A percentile compares a stretch with the other conserved stretches of the same genome.
Conservation (phyloP, 768 basidiomycete species). For the Mycena galericulata region DNA sequence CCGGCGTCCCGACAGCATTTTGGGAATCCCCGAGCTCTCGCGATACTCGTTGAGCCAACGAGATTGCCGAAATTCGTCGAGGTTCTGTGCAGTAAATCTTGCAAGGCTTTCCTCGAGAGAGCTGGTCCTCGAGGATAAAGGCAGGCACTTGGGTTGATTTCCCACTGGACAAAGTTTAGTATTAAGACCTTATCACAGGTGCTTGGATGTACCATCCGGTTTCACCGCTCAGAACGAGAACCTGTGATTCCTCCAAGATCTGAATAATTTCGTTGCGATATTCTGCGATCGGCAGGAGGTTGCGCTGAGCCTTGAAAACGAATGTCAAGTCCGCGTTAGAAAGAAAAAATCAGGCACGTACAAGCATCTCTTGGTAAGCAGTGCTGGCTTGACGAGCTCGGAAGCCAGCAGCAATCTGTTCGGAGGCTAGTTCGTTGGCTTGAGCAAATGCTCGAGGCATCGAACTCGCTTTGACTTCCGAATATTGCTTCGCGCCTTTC, state of each 20-base stretch:
- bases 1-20: constrained; percentile 78
- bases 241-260: constrained; percentile 78
- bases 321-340: constrained; percentile 8
- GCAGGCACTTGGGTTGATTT: constrained; percentile 97
- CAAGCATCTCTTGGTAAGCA: constrained; percentile 91
- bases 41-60: constrained; percentile 94
- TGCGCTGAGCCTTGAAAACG: constrained; percentile 71
- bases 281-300: constrained; percentile 85
- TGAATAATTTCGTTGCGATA: constrained; percentile 81
- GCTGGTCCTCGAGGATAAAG: constrained; percentile 92
- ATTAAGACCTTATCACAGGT: not conserved
- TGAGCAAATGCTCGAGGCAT: constrained; percentile 6
- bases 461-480: constrained; percentile 27
- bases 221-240: constrained; percentile 82
- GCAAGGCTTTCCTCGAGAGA: constrained; percentile 83
- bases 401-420: constrained; percentile 71
- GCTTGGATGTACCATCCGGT: constrained; percentile 51
- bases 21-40: constrained; percentile 90
- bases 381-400: constrained; percentile 68
- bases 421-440: constrained; percentile 47
- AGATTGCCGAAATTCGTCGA: constrained; percentile 94
- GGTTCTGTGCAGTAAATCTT: constrained; percentile 97
- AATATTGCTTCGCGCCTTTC: constrained; percentile 37
- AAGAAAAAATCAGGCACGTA: constrained; percentile 50
- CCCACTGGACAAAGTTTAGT: constrained; percentile 65